Percentiles rank a stretch among this genome's conserved stretches.
Conservation (phyloP, 1,139 yeast genomes). For the Kurtzmaniella quercitrusa region DNA sequence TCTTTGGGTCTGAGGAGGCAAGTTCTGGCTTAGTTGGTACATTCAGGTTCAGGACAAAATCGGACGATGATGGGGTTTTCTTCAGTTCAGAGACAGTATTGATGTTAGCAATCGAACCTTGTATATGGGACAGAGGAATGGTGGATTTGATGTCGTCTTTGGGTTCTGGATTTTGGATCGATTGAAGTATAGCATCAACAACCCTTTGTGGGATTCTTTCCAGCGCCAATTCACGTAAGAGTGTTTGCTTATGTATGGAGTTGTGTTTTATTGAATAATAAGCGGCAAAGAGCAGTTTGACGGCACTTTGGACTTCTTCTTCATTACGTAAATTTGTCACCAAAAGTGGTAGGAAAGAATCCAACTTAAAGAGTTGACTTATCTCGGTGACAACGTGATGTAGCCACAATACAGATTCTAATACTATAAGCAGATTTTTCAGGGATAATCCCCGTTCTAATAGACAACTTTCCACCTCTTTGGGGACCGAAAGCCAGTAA, state of each 20-base stretch:
- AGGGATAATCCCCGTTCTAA: constrained; percentile 50
- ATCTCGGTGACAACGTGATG: constrained; percentile 25
- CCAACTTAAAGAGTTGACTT: constrained; percentile 30
- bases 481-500: constrained; percentile 62
- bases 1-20: neutral
- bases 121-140: too few relatives aligned
- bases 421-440: constrained; percentile 34
- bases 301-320: constrained; percentile 13
- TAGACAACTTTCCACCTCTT: constrained; percentile 48
- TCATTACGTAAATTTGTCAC: constrained; percentile 14
- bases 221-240: constrained; percentile 42
- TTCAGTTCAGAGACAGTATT: too few relatives aligned
- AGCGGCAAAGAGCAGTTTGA: constrained; percentile 19
- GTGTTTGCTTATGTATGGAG: constrained; percentile 35
- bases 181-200: constrained; percentile 3
- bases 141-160: constrained; percentile 1
- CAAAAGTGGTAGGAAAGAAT: constrained; percentile 23
- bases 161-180: neutral
- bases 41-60: too few relatives aligned
- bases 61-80: too few relatives aligned
- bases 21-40: neutral
- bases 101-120: too few relatives aligned
- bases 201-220: constrained; percentile 27
- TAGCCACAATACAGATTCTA: constrained; percentile 38
- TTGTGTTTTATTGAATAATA: constrained; percentile 28